Conservation (phyloP, 2,329 filamentous ascomycete species). For the Ceratocystis alfenasii region DNA sequence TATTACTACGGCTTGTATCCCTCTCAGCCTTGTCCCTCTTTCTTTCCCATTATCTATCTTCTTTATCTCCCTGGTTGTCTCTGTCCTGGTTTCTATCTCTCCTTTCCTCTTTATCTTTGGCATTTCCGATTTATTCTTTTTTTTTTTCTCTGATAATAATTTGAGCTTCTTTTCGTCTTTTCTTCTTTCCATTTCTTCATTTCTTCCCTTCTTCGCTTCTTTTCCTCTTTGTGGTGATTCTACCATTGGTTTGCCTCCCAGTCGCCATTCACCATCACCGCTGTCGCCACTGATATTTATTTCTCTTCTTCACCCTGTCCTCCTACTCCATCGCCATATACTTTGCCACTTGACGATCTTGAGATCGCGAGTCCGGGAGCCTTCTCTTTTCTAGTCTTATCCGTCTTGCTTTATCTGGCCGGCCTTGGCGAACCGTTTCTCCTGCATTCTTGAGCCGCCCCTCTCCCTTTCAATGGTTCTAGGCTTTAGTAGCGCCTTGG, state of each 20-base stretch:
- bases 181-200: background rate
- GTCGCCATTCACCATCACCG: background rate
- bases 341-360: background rate
- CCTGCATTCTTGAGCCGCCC: background rate
- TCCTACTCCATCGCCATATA: background rate
- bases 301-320: background rate
- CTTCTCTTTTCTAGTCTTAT: background rate
- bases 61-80: background rate
- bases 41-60: background rate
- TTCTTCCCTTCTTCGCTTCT: background rate
- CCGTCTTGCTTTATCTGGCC: background rate
- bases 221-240: background rate
- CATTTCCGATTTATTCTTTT: background rate
- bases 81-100: background rate
- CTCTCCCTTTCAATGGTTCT: background rate
- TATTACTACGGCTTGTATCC: background rate
- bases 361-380: background rate
- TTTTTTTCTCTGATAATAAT: background rate
- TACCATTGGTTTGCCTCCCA: background rate
- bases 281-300: background rate
- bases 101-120: background rate
- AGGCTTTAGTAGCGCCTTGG: background rate
- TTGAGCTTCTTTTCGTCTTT: background rate
- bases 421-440: background rate
- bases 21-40: background rate